Percentiles rank a stretch among this genome's conserved stretches.
phyloP scores from a whole-genome alignment of 202 grass and related monocot species.

The Panicum virgatum region DNA sequence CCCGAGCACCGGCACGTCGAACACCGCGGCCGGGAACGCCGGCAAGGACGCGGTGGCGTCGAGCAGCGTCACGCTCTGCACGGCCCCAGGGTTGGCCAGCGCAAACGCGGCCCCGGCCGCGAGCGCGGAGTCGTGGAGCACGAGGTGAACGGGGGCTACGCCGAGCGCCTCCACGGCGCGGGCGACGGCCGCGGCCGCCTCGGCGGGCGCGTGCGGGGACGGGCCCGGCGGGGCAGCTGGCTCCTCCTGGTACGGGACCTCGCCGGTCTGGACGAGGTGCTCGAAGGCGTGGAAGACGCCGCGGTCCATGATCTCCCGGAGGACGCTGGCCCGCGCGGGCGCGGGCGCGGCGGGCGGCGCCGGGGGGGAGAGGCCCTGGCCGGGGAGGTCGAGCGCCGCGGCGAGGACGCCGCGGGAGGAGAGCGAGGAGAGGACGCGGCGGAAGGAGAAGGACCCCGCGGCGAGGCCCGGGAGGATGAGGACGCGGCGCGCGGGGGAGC shows the following conservation, averaged over 20 bases:
- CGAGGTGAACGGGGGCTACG: slow-evolving; percentile 67
- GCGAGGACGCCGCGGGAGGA: slow-evolving; percentile 42
- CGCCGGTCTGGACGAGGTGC: slow-evolving; percentile 79
- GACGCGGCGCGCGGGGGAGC: slow-evolving; percentile 31
- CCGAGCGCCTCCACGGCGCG: slow-evolving; percentile 57
- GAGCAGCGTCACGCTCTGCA: slow-evolving; percentile 69
- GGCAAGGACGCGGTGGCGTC: slow-evolving; percentile 53
- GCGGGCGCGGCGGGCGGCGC: background rate
- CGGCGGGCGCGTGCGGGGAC: slow-evolving; percentile 46
- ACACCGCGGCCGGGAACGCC: slow-evolving; percentile 67
- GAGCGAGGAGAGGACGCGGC: slow-evolving; percentile 46
- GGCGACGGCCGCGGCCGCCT: slow-evolving; percentile 47
- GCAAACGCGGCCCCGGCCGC: slow-evolving; percentile 57
- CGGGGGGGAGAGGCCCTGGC: slow-evolving; percentile 58
- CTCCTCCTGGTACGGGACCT: slow-evolving; percentile 67
- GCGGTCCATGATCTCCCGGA: slow-evolving; percentile 68
- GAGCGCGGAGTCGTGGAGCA: slow-evolving; percentile 79
- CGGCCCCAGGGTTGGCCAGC: slow-evolving; percentile 37
- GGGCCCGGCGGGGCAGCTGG: background rate
- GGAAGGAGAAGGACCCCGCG: slow-evolving; percentile 81
- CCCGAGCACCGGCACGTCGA: slow-evolving; percentile 61
- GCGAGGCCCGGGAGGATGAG: slow-evolving; percentile 73
- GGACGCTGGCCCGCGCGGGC: slow-evolving; percentile 11
- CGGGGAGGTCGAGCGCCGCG: slow-evolving; percentile 60
- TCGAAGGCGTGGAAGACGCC: slow-evolving; percentile 92